Base-by-base conservation (phyloP, 2,329 filamentous ascomycete genomes). In the Aspergillus sp. region DNA sequence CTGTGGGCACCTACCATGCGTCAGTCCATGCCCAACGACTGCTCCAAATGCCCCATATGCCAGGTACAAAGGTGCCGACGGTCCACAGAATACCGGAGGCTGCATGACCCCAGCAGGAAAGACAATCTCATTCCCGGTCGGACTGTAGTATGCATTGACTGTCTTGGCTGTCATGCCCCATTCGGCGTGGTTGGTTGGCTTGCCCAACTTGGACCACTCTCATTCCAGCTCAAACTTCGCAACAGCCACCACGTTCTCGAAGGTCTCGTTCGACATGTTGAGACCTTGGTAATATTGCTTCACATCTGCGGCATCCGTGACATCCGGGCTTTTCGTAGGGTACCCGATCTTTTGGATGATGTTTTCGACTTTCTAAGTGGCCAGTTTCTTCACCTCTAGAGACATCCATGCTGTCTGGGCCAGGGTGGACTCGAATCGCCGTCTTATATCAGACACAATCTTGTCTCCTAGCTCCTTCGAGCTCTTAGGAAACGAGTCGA, bases 81-180 rank as follows among this genome's bases (percentile, higher is more conserved):
- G 49, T 8, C 72, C 68, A 37, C 79, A 72, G 47, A 82, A 83
- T 2, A 78, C 63, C 0, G 80, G 78, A 3, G 73, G 71, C 50
- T 83, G 79, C 71, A 81, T 76, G 35, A 82, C 80, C 0, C 76
- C 80, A 1, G 78, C 77, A 1, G 75, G 76, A 51, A 84, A 80
- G 3, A 77, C 72, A 28, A 83, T 82, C 46, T 78, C 72, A 45
- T 83, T 82, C n/a, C 70, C 69, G 0, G 69, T 66, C 16, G 70
- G 71, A 41, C 75, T 73, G 53, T 82, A 80, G 44, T 78, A 79
- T 1, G 78, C 78, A 44, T 82, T 81, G n/a, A 75, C 69, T 1
- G 71, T 76, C 1, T 72, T 64, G 0, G 73, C 70, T 6, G 67
- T 72, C 69, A 78, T 76, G 8, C 52, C 67, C 72, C 77, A 82